Conservation (phyloP, 257 asterid species). For the Lycium barbarum region DNA sequence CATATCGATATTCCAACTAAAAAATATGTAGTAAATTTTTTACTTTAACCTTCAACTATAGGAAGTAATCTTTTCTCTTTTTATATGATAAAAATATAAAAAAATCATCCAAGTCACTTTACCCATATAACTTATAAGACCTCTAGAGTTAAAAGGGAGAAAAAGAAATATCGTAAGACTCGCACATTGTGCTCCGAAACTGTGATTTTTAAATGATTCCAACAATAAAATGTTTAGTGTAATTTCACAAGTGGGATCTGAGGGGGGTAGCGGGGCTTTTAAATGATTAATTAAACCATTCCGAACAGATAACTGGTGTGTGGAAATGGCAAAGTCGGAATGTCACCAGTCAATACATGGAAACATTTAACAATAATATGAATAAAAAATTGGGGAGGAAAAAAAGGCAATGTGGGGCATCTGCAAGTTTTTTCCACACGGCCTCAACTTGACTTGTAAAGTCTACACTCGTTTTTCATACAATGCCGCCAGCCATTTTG, state of each 20-base stretch:
- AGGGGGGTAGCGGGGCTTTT: no score
- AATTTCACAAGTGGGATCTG: no score
- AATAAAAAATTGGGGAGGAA: neutral
- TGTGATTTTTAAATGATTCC: no score
- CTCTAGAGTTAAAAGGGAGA: neutral
- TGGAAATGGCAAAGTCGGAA: neutral
- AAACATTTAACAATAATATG: neutral
- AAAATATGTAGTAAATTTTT: neutral
- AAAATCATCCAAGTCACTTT: neutral
- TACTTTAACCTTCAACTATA: neutral
- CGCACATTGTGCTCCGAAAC: neutral
- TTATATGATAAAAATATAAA: neutral
- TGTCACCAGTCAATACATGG: neutral
- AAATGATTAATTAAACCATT: no score
- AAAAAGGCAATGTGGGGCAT: neutral
- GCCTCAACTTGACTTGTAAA: constrained; percentile 5
- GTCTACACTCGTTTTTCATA: constrained; percentile 10
- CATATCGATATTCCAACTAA: neutral
- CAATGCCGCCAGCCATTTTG: constrained; percentile 15
- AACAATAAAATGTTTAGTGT: no score
- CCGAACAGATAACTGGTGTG: neutral
- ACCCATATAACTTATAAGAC: neutral
- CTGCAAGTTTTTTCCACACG: neutral
- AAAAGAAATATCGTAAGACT: neutral
- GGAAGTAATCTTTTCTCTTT: neutral